Percentiles rank a stretch among this genome's conserved stretches.
Evolutionary conservation across 2,329 filamentous ascomycete species (phyloP).

Genomic region (Fusarium sp.): DNA sequence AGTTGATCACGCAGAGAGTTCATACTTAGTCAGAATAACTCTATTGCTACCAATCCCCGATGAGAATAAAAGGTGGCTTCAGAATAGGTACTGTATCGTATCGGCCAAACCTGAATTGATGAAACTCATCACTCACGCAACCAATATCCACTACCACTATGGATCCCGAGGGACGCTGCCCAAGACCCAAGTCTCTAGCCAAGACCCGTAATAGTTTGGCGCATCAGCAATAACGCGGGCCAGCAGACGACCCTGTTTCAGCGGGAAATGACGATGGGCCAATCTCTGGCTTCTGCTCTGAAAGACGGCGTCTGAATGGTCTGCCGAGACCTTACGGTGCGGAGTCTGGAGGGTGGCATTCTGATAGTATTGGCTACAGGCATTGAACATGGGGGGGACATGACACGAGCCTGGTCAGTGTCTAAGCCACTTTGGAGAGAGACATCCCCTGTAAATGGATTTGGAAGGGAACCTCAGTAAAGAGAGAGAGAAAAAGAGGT

Average conservation of each 20-base stretch:
- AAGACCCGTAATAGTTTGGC: constrained; percentile 22
- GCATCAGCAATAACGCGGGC: constrained; percentile 33
- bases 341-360: constrained; percentile 22
- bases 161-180: neutral
- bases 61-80: constrained; percentile 9
- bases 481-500: constrained; percentile 7
- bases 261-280: constrained; percentile 45
- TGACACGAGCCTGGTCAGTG: constrained; percentile 37
- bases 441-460: constrained; percentile 9
- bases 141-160: neutral
- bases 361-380: constrained; percentile 28
- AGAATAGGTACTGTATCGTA: neutral
- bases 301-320: constrained; percentile 24
- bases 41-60: constrained; percentile 16
- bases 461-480: neutral
- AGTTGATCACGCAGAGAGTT: constrained; percentile 7
- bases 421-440: constrained; percentile 35
- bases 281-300: constrained; percentile 39
- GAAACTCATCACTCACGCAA: neutral
- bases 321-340: constrained; percentile 38
- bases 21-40: constrained; percentile 26
- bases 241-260: constrained; percentile 46
- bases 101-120: neutral
- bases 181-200: constrained; percentile 1
- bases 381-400: constrained; percentile 9